Evolutionary conservation across 139 green algal species (phyloP).

Genomic region (Auxenochlorella pyrenoidosa): DNA sequence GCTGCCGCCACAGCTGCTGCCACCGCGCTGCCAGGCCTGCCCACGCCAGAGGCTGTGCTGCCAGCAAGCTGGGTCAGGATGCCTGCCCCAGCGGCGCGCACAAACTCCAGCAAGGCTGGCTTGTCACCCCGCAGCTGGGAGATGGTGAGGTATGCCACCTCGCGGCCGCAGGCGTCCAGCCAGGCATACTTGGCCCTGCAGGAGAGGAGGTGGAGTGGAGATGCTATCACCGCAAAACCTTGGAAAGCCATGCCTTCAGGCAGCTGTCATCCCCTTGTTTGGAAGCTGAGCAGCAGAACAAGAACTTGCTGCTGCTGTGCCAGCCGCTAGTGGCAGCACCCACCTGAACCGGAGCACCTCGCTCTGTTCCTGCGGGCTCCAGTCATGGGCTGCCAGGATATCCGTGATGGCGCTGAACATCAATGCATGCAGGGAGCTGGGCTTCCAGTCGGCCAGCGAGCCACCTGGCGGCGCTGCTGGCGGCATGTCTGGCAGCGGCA

Average conservation of each 20-base stretch:
- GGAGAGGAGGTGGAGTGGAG: background rate
- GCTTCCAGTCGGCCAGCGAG: constrained; percentile 23
- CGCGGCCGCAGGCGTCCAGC: constrained; percentile 34
- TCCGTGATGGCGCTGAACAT: constrained; percentile 20
- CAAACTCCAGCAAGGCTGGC: constrained; percentile 23
- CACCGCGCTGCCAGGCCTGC: background rate
- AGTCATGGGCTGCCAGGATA: constrained; percentile 21
- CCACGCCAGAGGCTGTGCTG: background rate
- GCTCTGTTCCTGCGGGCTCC: constrained; percentile 7
- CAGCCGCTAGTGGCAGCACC: background rate
- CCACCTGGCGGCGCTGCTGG: too few relatives aligned
- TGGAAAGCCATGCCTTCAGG: too few relatives aligned
- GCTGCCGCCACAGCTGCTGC: background rate
- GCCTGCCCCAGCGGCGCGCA: background rate
- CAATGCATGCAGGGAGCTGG: constrained; percentile 6
- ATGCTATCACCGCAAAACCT: background rate
- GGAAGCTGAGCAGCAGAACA: too few relatives aligned
- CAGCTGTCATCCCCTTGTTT: too few relatives aligned
- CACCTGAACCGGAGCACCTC: constrained; percentile 18
- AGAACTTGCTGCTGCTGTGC: too few relatives aligned
- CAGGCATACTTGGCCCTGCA: constrained; percentile 26
- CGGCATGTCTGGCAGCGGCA: background rate
- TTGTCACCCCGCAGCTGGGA: constrained; percentile 24
- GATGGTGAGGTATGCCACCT: constrained; percentile 31
- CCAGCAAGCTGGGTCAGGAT: background rate